These are phyloP conservation scores for Biancaea sappan DNA, from an alignment of 306 rosid genomes.

Conservation along the genomic window DNA sequence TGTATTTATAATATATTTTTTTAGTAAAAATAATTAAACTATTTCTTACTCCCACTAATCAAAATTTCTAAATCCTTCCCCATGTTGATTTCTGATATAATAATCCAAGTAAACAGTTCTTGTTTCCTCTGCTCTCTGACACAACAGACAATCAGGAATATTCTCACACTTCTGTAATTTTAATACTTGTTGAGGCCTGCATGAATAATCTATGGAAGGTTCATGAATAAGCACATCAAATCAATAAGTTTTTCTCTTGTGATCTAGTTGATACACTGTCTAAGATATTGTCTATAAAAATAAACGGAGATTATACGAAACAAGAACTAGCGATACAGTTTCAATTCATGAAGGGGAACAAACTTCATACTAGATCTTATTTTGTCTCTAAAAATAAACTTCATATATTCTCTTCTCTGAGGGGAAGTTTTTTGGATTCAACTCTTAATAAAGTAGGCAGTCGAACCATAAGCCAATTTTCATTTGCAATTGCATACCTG, in stretches of 20 bases:
- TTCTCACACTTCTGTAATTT: conserved; percentile 15
- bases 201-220: conserved; percentile 11
- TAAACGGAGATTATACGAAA: neutral
- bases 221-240: conserved; percentile 18
- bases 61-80: no score
- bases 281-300: conserved; percentile 17
- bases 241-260: neutral
- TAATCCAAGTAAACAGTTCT: neutral
- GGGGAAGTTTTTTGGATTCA: no score
- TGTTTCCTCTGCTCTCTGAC: neutral
- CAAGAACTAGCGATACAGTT: neutral
- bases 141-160: conserved; percentile 10
- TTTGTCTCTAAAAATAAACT: no score
- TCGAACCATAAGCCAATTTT: no score
- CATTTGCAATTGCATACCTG: no score
- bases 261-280: conserved; percentile 16
- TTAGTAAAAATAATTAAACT: no score
- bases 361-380: neutral
- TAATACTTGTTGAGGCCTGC: neutral
- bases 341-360: neutral
- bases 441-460: no score
- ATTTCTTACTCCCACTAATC: no score
- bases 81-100: conserved; percentile 23
- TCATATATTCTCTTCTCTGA: no score
- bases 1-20: no score